Base-by-base conservation (phyloP, 1,284 basidiomycete species). In the Phlebopus sp. region DNA sequence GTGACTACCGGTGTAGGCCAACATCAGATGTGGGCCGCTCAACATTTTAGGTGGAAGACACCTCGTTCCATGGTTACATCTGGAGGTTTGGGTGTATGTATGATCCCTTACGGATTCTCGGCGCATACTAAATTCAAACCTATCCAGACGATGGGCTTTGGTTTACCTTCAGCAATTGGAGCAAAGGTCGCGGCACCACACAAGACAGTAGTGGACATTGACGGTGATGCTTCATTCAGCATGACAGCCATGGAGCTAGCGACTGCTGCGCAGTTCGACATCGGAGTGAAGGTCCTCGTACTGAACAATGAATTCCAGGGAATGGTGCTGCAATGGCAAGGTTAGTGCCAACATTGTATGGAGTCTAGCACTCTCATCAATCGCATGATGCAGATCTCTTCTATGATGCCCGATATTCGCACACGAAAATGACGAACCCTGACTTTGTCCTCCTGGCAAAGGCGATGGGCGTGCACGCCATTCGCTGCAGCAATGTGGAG, bases 221-320 rank as follows among this genome's bases (percentile, higher is more conserved):
- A 99, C 63, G 96, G 96, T 25, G 96, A 99, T 64, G 96, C 96
- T 0, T 96, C 92, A 13, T 96, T 97, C 73, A 95, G 90, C 62
- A 99, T 99, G 97, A 98, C 96, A 3, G 95, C 93, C 0, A 99
- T 98, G 97, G 97, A 99, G 72, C 84, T 98, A 45, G 86, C 87
- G 18, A 99, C 96, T 0, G 96, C 96, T 4, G 79, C 87, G 21
- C 90, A 96, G 67, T 95, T 82, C 73, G 73, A 81, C 66, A 96
- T 99, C 53, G 96, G 97, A 52, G 92, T 97, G 62, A 99, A 99
- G 73, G 89, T 90, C 32, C 74, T 95, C 55, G 71, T 95, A 18
- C 69, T 95, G 60, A 94, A 95, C 76, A 96, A 96, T 72, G 90
- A 93, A 68, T 95, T 93, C 80, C 92, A 96, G 69, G 96, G 96